phyloP scores from a whole-genome alignment of 2,329 filamentous ascomycete species.

The Hypoxylon rubiginosum region DNA sequence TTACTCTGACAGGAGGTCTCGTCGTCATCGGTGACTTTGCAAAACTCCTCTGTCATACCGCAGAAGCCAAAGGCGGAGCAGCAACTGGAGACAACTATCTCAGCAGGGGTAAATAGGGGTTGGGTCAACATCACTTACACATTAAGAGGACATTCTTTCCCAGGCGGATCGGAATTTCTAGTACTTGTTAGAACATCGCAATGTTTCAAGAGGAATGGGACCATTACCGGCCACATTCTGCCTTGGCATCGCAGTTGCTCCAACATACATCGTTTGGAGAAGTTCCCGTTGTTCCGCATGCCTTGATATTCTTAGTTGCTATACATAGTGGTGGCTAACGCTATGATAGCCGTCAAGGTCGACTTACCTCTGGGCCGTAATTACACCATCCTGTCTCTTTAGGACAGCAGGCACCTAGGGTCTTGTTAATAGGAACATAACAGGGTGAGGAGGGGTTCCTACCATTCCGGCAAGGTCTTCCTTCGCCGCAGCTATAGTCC shows the following conservation, averaged over 20 bases:
- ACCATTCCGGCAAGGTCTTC: constrained; percentile 28
- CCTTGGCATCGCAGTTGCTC: constrained; percentile 52
- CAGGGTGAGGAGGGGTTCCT: constrained; percentile 24
- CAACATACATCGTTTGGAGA: constrained; percentile 50
- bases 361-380: constrained; percentile 14
- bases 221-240: constrained; percentile 49
- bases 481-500: background rate
- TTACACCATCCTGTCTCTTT: constrained; percentile 21
- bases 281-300: constrained; percentile 43
- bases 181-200: too few species aligned
- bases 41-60: constrained; percentile 46
- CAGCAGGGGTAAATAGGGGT: background rate
- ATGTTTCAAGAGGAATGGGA: too few species aligned
- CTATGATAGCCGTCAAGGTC: constrained; percentile 4
- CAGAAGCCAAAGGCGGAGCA: constrained; percentile 55
- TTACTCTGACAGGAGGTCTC: constrained; percentile 45
- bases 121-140: constrained; percentile 46
- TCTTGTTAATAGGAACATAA: background rate
- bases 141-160: constrained; percentile 54
- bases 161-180: constrained; percentile 38
- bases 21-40: constrained; percentile 41
- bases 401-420: constrained; percentile 22
- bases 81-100: constrained; percentile 39
- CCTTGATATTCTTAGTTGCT: background rate
- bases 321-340: background rate